These are phyloP conservation scores for Tirmania nivea DNA, from an alignment of 495 filamentous ascomycete species.

Conservation along the genomic window DNA sequence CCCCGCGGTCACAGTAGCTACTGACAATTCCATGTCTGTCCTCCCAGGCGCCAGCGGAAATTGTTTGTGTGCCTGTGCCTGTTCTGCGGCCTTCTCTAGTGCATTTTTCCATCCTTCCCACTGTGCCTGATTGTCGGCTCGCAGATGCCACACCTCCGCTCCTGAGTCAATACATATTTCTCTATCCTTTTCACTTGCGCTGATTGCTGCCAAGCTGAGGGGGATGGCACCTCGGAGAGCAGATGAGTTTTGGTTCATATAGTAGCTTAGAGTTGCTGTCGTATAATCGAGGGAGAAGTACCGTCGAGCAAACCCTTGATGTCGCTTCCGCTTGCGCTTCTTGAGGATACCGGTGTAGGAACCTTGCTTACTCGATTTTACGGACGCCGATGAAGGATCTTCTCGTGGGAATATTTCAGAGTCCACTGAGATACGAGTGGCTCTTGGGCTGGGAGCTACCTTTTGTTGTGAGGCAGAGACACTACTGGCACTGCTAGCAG, in stretches of 20 bases:
- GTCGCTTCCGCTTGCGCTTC: slow-evolving; percentile 77
- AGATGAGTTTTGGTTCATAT: slow-evolving; percentile 76
- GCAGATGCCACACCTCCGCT: slow-evolving; percentile 92
- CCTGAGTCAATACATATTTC: slow-evolving; percentile 96
- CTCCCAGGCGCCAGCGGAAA: slow-evolving; percentile 4
- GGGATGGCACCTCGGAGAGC: slow-evolving; percentile 82
- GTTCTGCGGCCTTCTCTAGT: slow-evolving; percentile 46
- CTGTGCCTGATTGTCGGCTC: slow-evolving; percentile 56
- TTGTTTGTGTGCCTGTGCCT: slow-evolving; percentile 15
- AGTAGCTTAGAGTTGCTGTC: slow-evolving; percentile 82
- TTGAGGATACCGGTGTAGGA: slow-evolving; percentile 64
- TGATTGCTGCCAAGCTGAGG: slow-evolving; percentile 69
- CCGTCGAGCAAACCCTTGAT: slow-evolving; percentile 76
- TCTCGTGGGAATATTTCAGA: slow-evolving; percentile 16
- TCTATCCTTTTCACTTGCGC: slow-evolving; percentile 60
- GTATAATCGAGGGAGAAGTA: slow-evolving; percentile 91
- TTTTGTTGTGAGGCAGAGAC: slow-evolving; percentile 4
- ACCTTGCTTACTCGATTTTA: slow-evolving; percentile 22
- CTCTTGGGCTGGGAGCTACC: slow-evolving; percentile 3
- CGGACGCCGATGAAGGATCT: slow-evolving; percentile 28
- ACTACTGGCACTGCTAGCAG: slow-evolving; percentile 18
- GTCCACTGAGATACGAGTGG: not conserved
- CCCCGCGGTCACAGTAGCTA: not conserved
- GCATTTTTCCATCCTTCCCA: slow-evolving; percentile 73
- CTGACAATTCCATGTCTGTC: slow-evolving; percentile 8